Evolutionary conservation across 192 early-diverging fungal species (phyloP), one percentile per base, ranked within the genome.

Genomic region (Cetraspora pellucida): DNA sequence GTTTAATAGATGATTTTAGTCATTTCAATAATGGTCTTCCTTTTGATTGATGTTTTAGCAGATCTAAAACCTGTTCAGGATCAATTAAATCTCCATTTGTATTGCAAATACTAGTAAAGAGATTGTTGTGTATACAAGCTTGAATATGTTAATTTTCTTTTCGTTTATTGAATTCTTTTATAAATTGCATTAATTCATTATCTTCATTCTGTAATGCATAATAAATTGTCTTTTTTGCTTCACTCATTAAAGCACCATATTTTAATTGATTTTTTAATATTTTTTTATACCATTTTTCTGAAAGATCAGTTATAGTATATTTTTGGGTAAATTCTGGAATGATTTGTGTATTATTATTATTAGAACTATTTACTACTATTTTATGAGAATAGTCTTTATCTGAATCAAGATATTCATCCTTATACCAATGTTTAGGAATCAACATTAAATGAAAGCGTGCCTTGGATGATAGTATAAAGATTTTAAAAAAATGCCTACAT

Each of bases 251-350:
- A 21, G 16, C 6, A 57, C 54, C n/a, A 57, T 21, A 57, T 57
- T 57, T 57, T 5, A 57, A 21, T 57, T 57, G 1, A 4, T 57
- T 57, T 0, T 21, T 5, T 57, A 5, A 57, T 57, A 57, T 21
- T 57, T 57, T 14, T 17, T 57, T 21, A 0, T 17, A 57, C 16
- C 19, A 5, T 21, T 57, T 57, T 21, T 57, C 54, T 57, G 54
- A 57, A 21, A 57, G 54, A 57, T 57, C n/a, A 57, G 16, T 57
- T 57, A 57, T 21, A 57, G 54, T 57, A 57, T 57, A 57, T 57
- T 57, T 57, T 21, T 0, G 19, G 8, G 16, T 11, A 57, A 57
- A 57, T 57, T 57, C n/a, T 57, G 9, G 21, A 57, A 9, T 21
- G 19, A 17, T 4, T 57, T 13, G 54, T 17, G 54, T 11, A 57